phyloP scores from a whole-genome alignment of 495 filamentous ascomycete species.

The Tuber magnatum region DNA sequence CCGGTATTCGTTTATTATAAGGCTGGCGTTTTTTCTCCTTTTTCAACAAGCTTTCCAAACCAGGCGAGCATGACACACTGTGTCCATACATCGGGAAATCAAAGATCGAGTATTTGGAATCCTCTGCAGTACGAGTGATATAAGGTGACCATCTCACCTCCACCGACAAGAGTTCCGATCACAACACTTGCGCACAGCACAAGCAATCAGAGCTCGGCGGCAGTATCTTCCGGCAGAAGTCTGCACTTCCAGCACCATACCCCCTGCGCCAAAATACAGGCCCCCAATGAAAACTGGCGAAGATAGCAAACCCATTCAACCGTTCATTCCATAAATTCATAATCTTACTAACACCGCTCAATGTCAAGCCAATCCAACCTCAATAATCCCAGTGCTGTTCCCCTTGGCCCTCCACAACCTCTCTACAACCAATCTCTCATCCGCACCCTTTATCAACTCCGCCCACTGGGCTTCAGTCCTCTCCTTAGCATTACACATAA shows the following conservation, averaged over 20 bases:
- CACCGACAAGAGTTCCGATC: neutral
- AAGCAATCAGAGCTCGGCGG: neutral
- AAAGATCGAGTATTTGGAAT: neutral
- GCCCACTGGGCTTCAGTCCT: conserved; percentile 9
- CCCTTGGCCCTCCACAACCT: conserved; percentile 8
- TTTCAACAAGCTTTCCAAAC: neutral
- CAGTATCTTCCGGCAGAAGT: neutral
- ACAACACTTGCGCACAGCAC: neutral
- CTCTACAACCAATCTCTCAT: conserved; percentile 15
- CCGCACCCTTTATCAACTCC: conserved; percentile 8
- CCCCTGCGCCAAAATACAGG: neutral
- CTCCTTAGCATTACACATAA: conserved; percentile 6
- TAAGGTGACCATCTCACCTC: neutral
- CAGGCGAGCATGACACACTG: neutral
- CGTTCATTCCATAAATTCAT: neutral
- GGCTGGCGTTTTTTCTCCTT: neutral
- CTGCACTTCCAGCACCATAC: neutral
- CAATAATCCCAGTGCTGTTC: neutral
- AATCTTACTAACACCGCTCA: neutral
- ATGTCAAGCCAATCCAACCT: neutral
- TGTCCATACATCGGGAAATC: neutral
- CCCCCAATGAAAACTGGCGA: neutral
- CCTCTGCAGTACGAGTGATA: neutral
- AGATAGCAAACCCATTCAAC: neutral
- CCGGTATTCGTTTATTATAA: neutral